Conservation (phyloP, 768 basidiomycete genomes). For the Hydnomerulius pinastri region DNA sequence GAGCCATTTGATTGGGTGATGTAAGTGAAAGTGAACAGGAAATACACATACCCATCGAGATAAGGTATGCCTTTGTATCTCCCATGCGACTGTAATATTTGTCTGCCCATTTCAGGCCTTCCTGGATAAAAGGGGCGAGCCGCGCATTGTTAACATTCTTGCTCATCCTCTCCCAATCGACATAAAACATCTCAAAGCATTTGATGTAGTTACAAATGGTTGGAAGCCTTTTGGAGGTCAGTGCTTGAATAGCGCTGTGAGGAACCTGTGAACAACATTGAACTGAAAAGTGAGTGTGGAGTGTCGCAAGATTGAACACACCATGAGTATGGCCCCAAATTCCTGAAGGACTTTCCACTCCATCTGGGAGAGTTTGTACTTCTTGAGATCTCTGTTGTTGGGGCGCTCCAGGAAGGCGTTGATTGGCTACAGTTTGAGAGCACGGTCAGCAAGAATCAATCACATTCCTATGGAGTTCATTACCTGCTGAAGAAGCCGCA, state of each 20-base stretch:
- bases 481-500: neutral
- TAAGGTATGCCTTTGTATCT: neutral
- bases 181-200: neutral
- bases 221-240: neutral
- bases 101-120: neutral
- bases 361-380: neutral
- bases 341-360: constrained; percentile 5
- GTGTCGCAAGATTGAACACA: too few species aligned
- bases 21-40: neutral
- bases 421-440: neutral
- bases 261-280: neutral
- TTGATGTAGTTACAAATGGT: neutral
- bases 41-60: neutral
- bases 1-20: neutral
- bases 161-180: neutral
- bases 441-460: neutral
- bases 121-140: neutral
- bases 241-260: neutral
- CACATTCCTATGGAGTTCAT: neutral
- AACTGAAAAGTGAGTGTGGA: neutral
- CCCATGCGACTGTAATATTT: constrained; percentile 1
- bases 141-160: neutral
- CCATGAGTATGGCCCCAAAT: constrained; percentile 1
- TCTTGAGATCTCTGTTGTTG: neutral
- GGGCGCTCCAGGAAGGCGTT: neutral